A percentile compares a stretch with the other conserved stretches of the same genome.
These are phyloP conservation scores for Pseudodiploospora longispora DNA, from an alignment of 2,329 filamentous ascomycete species.

Conservation along the genomic window DNA sequence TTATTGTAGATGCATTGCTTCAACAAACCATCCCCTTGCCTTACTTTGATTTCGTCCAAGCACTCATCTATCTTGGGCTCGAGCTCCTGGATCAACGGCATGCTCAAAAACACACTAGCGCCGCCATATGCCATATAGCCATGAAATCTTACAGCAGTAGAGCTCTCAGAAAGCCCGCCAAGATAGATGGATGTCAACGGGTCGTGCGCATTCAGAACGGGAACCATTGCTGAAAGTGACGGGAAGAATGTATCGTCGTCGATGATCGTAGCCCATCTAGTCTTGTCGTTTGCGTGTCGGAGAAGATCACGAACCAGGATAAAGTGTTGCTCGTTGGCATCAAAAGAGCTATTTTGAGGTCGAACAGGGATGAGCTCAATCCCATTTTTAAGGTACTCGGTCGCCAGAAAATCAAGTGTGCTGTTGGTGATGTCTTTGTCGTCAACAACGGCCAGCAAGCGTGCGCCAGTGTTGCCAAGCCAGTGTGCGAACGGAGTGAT, in stretches of 20 bases:
- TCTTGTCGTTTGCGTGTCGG: conserved; percentile 31
- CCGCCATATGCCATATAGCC: conserved; percentile 55
- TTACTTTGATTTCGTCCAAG: conserved; percentile 31
- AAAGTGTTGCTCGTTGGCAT: conserved; percentile 49
- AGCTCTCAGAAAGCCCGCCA: conserved; percentile 50
- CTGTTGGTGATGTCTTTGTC: conserved; percentile 21
- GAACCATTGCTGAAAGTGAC: conserved; percentile 40
- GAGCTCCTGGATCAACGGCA: conserved; percentile 41
- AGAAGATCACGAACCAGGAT: conserved; percentile 44
- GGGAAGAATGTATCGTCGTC: conserved; percentile 60
- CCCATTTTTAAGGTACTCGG: conserved; percentile 18
- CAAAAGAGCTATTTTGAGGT: conserved; percentile 23
- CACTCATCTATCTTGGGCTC: conserved; percentile 41
- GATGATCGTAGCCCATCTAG: conserved; percentile 48
- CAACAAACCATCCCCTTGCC: conserved; percentile 47
- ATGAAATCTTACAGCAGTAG: conserved; percentile 40
- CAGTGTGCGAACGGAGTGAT: conserved; percentile 46
- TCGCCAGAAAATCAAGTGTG: conserved; percentile 20
- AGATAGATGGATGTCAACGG: conserved; percentile 43
- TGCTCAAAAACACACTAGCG: conserved; percentile 50
- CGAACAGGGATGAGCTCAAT: conserved; percentile 27
- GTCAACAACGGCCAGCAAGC: conserved; percentile 43
- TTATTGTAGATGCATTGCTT: conserved; percentile 49
- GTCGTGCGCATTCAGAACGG: conserved; percentile 40
- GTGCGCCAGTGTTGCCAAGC: conserved; percentile 42